Conservation (phyloP, 148 eudicot genomes). For the Silene uniflora region DNA sequence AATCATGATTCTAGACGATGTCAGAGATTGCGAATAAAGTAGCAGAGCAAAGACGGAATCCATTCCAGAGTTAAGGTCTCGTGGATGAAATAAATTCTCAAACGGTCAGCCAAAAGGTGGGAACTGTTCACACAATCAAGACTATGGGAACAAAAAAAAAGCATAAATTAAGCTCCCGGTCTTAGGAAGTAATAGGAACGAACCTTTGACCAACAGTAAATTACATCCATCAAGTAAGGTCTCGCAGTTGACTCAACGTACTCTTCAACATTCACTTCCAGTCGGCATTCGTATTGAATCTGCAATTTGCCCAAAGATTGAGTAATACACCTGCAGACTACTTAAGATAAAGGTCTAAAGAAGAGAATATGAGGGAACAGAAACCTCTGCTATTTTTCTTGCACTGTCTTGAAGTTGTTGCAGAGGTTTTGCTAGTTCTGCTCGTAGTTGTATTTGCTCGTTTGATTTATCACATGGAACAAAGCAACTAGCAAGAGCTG, state of each 20-base stretch:
- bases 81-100: too few species aligned
- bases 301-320: slow-evolving; percentile 29
- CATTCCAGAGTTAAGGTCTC: not conserved
- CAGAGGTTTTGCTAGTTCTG: slow-evolving; percentile 84
- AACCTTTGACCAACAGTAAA: slow-evolving; percentile 98
- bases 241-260: slow-evolving; percentile 86
- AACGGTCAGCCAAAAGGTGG: not conserved
- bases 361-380: not conserved
- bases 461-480: slow-evolving; percentile 79
- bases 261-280: slow-evolving; percentile 84
- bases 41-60: not conserved
- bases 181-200: slow-evolving; percentile 10
- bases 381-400: slow-evolving; percentile 91
- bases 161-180: not conserved
- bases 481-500: slow-evolving; percentile 95
- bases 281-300: slow-evolving; percentile 96
- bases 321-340: not conserved
- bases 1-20: slow-evolving; percentile 3
- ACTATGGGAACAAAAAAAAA: not conserved
- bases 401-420: slow-evolving; percentile 98
- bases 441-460: slow-evolving; percentile 84
- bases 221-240: slow-evolving; percentile 98
- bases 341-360: not conserved
- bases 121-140: not conserved
- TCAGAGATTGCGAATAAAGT: not conserved